Conservation (phyloP, 495 filamentous ascomycete genomes). For the Podospora fimiseda region DNA sequence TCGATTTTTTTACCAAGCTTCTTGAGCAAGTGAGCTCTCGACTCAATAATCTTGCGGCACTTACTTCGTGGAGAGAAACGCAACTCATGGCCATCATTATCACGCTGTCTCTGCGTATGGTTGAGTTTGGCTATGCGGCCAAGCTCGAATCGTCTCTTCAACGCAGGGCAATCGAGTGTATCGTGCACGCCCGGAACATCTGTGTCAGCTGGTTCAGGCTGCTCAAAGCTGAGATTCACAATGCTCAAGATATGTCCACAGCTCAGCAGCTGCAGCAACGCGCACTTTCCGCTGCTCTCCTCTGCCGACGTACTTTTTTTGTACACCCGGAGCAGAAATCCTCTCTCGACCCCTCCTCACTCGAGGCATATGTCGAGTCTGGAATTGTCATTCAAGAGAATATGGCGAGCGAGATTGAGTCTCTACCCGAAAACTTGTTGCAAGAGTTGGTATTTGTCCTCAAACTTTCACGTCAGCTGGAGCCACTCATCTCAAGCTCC, state of each 20-base stretch:
- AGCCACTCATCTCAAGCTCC: constrained; percentile 23
- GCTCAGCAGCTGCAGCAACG: constrained; percentile 32
- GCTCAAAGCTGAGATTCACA: constrained; percentile 40
- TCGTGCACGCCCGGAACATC: constrained; percentile 16
- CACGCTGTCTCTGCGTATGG: constrained; percentile 29
- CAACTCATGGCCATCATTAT: constrained; percentile 45
- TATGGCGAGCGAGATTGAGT: constrained; percentile 22
- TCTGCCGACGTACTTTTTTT: constrained; percentile 46
- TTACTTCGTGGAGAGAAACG: constrained; percentile 47
- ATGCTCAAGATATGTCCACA: constrained; percentile 32
- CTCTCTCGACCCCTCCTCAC: constrained; percentile 10
- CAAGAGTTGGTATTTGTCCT: constrained; percentile 43
- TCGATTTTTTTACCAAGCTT: constrained; percentile 38
- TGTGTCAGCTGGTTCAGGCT: constrained; percentile 37
- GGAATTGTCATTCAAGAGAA: constrained; percentile 40
- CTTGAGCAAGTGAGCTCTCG: constrained; percentile 36
- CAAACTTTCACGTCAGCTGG: constrained; percentile 37
- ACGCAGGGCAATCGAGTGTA: neutral
- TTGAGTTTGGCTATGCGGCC: constrained; percentile 8
- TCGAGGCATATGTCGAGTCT: constrained; percentile 27
- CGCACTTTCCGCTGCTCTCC: constrained; percentile 42
- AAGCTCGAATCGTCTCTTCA: neutral
- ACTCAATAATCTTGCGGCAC: constrained; percentile 28
- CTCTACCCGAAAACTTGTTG: constrained; percentile 21
- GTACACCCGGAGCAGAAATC: constrained; percentile 12